Conservation (phyloP, 805 yeast genomes). For the Spathaspora arborariae region DNA sequence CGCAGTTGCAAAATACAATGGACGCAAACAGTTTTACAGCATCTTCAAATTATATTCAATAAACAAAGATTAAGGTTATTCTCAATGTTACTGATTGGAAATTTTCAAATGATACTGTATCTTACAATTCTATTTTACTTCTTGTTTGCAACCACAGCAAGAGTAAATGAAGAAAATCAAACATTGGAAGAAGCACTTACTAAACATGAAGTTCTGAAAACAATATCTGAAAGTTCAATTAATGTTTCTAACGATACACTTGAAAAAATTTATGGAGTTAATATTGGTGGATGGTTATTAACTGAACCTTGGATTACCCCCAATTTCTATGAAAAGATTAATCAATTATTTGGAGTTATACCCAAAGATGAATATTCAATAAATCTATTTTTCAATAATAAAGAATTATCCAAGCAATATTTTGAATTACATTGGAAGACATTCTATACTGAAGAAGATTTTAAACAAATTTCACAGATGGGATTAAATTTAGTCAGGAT, state of each 20-base stretch:
- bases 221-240: background rate
- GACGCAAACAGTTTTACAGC: too few species aligned
- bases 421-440: constrained; percentile 54
- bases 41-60: too few species aligned
- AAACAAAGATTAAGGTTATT: background rate
- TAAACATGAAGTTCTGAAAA: background rate
- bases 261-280: constrained; percentile 15
- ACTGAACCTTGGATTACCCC: constrained; percentile 73
- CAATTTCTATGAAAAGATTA: constrained; percentile 45
- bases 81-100: background rate
- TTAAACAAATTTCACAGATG: constrained; percentile 42
- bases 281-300: constrained; percentile 69
- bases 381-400: constrained; percentile 45
- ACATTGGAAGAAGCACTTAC: background rate
- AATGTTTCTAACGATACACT: background rate
- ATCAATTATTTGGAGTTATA: constrained; percentile 19
- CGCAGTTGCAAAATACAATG: background rate
- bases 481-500: constrained; percentile 69
- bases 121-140: background rate
- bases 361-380: constrained; percentile 63
- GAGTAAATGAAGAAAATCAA: constrained; percentile 2
- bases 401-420: constrained; percentile 33
- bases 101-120: background rate
- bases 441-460: constrained; percentile 59
- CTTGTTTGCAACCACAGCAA: background rate